Conservation (phyloP, 1,139 yeast genomes). For the Hyphopichia pseudoburtonii region DNA sequence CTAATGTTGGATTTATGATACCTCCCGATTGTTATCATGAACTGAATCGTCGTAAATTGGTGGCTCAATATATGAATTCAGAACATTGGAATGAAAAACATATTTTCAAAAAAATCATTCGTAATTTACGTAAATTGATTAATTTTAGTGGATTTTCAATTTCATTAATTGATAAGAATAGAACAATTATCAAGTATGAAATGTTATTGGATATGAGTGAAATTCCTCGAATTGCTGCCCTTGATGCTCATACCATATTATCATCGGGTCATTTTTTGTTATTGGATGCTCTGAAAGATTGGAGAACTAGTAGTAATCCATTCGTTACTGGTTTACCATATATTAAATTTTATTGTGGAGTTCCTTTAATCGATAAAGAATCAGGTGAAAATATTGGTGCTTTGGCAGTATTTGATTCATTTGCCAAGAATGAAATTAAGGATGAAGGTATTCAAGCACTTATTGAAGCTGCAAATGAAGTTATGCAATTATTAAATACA, state of each 20-base stretch:
- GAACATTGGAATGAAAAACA: constrained; percentile 53
- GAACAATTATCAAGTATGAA: constrained; percentile 51
- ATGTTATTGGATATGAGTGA: constrained; percentile 46
- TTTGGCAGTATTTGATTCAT: constrained; percentile 59
- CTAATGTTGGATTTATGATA: constrained; percentile 47
- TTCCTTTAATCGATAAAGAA: constrained; percentile 48
- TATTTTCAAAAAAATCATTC: constrained; percentile 39
- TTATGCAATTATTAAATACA: constrained; percentile 43
- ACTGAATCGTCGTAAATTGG: constrained; percentile 37
- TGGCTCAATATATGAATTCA: constrained; percentile 37
- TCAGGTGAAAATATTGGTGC: constrained; percentile 53
- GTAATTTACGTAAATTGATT: constrained; percentile 34
- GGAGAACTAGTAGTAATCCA: constrained; percentile 65
- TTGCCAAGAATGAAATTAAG: constrained; percentile 38
- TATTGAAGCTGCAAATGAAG: constrained; percentile 36
- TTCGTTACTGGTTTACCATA: constrained; percentile 61
- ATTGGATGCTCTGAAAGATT: constrained; percentile 61
- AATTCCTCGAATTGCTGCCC: constrained; percentile 54
- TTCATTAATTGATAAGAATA: constrained; percentile 51
- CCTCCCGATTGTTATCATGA: constrained; percentile 62
- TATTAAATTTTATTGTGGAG: constrained; percentile 63
- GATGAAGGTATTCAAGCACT: constrained; percentile 26
- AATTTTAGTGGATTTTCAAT: constrained; percentile 55
- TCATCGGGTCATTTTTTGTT: constrained; percentile 55
- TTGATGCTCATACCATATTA: constrained; percentile 67